A percentile compares a stretch with the other conserved stretches of the same genome.
phyloP scores from a whole-genome alignment of 208 protist species.

The Hexamita inflata region DNA sequence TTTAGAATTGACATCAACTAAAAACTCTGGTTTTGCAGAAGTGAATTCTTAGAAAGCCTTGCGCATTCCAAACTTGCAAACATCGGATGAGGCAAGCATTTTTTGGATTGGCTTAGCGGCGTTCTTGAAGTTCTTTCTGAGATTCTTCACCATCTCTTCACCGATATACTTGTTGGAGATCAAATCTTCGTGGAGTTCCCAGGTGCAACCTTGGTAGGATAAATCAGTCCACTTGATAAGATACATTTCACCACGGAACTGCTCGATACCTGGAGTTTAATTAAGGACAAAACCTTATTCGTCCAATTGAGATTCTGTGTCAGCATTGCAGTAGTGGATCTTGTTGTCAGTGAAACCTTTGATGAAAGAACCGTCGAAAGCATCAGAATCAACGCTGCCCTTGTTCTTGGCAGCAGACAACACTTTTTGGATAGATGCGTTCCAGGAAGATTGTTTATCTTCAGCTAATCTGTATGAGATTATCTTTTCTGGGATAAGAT shows the following conservation, averaged over 20 bases:
- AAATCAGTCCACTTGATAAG: slow-evolving; percentile 3
- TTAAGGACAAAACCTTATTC: neutral
- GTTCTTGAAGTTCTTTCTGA: neutral
- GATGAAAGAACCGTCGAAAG: neutral
- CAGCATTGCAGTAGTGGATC: slow-evolving; percentile 11
- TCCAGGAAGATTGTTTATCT: too few species aligned
- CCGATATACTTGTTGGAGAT: neutral
- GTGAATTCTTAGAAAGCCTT: too few species aligned
- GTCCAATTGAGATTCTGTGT: neutral
- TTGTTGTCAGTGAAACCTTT: neutral
- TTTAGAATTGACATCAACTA: neutral
- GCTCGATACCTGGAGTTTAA: neutral
- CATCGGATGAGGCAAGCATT: neutral
- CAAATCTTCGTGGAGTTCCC: slow-evolving; percentile 18
- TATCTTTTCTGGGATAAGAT: too few species aligned
- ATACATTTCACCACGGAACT: neutral
- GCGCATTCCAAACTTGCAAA: too few species aligned
- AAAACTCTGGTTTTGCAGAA: neutral
- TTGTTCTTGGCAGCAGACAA: too few species aligned
- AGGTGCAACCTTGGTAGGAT: neutral
- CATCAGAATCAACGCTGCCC: slow-evolving; percentile 1
- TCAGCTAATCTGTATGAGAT: too few species aligned
- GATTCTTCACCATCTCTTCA: neutral
- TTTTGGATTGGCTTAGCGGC: neutral
- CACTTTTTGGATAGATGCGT: too few species aligned